Evolutionary conservation across 192 early-diverging fungal species (phyloP).

Genomic region (Coemansia sp.): DNA sequence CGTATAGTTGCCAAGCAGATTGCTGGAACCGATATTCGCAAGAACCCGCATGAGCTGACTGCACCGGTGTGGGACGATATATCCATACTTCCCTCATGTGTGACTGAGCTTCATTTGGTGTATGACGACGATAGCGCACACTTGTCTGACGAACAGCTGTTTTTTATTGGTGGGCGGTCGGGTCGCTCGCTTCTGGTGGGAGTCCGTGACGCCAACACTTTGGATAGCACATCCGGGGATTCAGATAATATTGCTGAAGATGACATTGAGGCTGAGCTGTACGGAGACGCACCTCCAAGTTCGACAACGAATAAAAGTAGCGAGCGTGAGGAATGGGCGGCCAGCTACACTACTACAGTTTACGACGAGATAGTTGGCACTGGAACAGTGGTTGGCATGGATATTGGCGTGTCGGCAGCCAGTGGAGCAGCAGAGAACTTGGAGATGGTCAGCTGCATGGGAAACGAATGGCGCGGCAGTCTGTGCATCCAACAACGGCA

Average conservation of each 20-base stretch:
- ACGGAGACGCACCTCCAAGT: slow-evolving; percentile 20
- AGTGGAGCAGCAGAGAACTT: slow-evolving; percentile 21
- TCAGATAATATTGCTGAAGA: background rate
- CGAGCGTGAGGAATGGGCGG: slow-evolving; percentile 22
- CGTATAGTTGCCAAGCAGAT: slow-evolving; percentile 54
- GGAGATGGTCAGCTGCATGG: slow-evolving; percentile 63
- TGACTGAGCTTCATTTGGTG: slow-evolving; percentile 14
- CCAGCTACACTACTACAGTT: slow-evolving; percentile 63
- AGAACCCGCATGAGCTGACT: slow-evolving; percentile 10
- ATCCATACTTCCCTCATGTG: slow-evolving; percentile 34
- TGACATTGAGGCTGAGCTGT: slow-evolving; percentile 38
- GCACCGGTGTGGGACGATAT: slow-evolving; percentile 37
- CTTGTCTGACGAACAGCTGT: slow-evolving; percentile 14
- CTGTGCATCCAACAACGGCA: slow-evolving; percentile 63
- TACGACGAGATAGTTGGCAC: slow-evolving; percentile 76
- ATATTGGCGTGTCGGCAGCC: slow-evolving; percentile 60
- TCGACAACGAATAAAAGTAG: slow-evolving; percentile 7
- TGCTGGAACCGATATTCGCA: slow-evolving; percentile 16
- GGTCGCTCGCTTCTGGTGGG: slow-evolving; percentile 46
- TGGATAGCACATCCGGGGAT: background rate
- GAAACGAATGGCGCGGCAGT: slow-evolving; percentile 58
- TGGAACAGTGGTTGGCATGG: slow-evolving; percentile 75
- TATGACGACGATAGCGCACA: slow-evolving; percentile 19
- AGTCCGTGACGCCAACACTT: slow-evolving; percentile 6
- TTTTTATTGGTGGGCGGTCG: slow-evolving; percentile 41